Base-by-base conservation (phyloP, 176 grass and related monocot genomes). In the Phyllostachys edulis region DNA sequence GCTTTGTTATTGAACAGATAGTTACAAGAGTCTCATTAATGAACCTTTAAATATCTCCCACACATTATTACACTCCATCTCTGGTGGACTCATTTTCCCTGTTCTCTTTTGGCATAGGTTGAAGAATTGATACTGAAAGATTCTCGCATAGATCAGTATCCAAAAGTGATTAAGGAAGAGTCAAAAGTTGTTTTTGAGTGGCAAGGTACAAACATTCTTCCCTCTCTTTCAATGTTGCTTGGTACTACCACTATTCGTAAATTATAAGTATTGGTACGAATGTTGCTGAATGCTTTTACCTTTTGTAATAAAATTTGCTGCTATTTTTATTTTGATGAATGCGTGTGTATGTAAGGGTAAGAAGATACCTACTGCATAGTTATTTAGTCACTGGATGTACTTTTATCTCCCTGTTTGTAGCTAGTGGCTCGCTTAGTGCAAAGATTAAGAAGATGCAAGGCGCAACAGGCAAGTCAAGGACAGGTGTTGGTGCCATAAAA, bases 71-170 rank as follows among this genome's bases (percentile, higher is more conserved):
- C 5, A 21, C 13, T 52, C 17, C 24, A 18, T 40, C 45, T 18
- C 14, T 84, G 56, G 27, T 21, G 47, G 80, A 62, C 14, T 50
- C 16, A 39, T 52, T 23, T 66, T 69, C 32, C 55, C 24, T 64
- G 80, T 68, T 57, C 8, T 75, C 47, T 67, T 79, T 51, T 63
- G 62, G 26, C 51, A 75, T 86, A 98, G 95, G 92, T 98, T 69
- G 95, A 98, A 91, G 92, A 98, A 64, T 80, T 95, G 44, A 82
- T 95, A 89, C 67, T 87, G 9, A 89, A 98, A 76, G 95, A 98
- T 91, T 98, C 95, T 77, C 91, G 93, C 55, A 95, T 95, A 76
- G 91, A 93, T 77, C 96, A 93, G 66, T 93, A 98, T 56, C 93
- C 96, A 69, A 98, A 92, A 67, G 80, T 95, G 67, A 49, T 98